Evolutionary conservation across 768 basidiomycete species (phyloP), one percentile per base, ranked within the genome.

Genomic region (Tephrocybe sp.): DNA sequence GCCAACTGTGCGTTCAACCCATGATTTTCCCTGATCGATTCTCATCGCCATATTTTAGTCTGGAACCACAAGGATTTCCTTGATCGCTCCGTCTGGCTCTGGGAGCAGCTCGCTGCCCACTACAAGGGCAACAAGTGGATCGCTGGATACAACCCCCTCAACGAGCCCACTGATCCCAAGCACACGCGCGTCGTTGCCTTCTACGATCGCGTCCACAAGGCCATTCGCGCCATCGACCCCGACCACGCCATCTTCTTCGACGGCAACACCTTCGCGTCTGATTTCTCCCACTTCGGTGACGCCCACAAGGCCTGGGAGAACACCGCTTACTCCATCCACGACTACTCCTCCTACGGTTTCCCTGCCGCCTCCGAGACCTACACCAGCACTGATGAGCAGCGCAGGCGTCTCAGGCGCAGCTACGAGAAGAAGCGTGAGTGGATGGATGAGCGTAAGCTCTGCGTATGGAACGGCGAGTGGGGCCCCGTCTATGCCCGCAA

Each of bases 61-160:
- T 93, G 88, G 87, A 79, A 78, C 44, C 86, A 92, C 75, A 90
- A 83, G 57, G 89, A 92, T 65, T 88, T 90, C 75, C 90, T 91
- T 64, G 87, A 93, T 66, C 82, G 90, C 1, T 68, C 77, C 9
- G 65, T 90, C 46, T 85, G 85, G 83, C 78, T 93, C 34, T 93
- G 91, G 90, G 76, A 76, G 32, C 72, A 88, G 60, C 74, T 92
- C 28, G 87, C 90, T 0, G 74, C 72, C 60, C 88, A 88, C 65
- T 91, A 92, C 75, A 84, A 76, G 56, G 77, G 73, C 51, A 88
- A 93, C 67, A 75, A 80, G 54, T 91, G 90, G 90, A 83, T 93
- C 52, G 90, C 89, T 1, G 88, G 90, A 15, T 93, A 89, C 70
- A 93, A 93, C 67, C 87, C 85, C 3, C 72, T 93, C 41, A 94